These are phyloP conservation scores for Ascoidea asiatica DNA, from an alignment of 805 yeast species.

Conservation along the genomic window DNA sequence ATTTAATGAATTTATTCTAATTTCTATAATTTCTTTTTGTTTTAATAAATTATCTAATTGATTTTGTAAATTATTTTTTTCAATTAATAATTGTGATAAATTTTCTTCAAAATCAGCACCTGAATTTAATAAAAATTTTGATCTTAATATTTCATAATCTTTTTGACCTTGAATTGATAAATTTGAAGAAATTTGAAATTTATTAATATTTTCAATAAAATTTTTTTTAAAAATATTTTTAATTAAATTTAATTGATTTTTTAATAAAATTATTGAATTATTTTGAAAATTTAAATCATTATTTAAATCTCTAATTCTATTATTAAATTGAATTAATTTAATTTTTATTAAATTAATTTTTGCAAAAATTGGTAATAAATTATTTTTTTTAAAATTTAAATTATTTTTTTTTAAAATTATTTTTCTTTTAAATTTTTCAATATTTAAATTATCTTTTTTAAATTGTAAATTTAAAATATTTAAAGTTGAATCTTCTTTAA, in stretches of 20 bases:
- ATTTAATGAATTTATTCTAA: conserved; percentile 22
- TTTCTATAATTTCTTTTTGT: conserved; percentile 21
- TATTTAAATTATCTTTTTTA: conserved; percentile 30
- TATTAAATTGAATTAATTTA: conserved; percentile 31
- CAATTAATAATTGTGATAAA: conserved; percentile 25
- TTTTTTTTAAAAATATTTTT: conserved; percentile 25
- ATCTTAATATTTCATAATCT: conserved; percentile 47
- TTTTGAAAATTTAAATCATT: conserved; percentile 42
- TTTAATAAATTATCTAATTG: conserved; percentile 24
- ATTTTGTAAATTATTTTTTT: conserved; percentile 27
- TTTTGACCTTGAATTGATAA: conserved; percentile 36
- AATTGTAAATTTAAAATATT: conserved; percentile 26
- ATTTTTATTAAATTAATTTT: conserved; percentile 33
- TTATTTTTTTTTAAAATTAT: conserved; percentile 22
- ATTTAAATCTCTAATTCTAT: conserved; percentile 34
- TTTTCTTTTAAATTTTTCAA: conserved; percentile 25
- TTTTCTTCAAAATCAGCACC: conserved; percentile 42
- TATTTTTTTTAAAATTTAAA: conserved; percentile 30
- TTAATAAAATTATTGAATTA: conserved; percentile 24
- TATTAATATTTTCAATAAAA: conserved; percentile 20
- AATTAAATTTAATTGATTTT: conserved; percentile 34
- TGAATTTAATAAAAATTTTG: conserved; percentile 41
- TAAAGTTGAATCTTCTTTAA: conserved; percentile 23
- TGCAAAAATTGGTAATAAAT: conserved; percentile 49
- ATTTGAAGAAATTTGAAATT: conserved; percentile 19